phyloP scores from a whole-genome alignment of 176 grass and related monocot genomes.

The Carex kokanica region DNA sequence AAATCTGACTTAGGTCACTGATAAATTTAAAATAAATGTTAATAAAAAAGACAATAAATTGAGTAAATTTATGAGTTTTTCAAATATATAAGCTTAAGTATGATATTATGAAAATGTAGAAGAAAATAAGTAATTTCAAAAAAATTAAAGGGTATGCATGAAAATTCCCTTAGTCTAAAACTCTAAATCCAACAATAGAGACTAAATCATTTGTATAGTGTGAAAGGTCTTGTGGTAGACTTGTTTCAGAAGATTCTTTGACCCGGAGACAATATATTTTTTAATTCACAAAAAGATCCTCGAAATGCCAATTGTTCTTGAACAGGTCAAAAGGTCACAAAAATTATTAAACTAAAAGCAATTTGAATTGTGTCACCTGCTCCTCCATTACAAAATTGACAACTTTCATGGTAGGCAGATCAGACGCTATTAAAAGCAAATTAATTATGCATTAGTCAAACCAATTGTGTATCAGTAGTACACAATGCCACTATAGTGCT shows the following conservation, averaged over 20 bases:
- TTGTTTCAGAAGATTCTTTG: conserved; percentile 26
- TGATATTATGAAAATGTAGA: too few relatives aligned
- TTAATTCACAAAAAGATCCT: not conserved
- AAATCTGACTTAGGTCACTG: too few relatives aligned
- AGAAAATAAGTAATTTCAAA: too few relatives aligned
- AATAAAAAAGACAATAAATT: too few relatives aligned
- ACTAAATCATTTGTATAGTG: conserved; percentile 21
- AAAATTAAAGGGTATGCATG: too few relatives aligned
- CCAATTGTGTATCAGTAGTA: not conserved
- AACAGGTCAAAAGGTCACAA: conserved; percentile 13
- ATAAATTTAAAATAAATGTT: too few relatives aligned
- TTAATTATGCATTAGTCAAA: not conserved
- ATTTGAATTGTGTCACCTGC: conserved; percentile 8
- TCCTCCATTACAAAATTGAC: conserved; percentile 19
- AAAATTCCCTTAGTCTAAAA: too few relatives aligned
- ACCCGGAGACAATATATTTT: not conserved
- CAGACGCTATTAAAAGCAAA: not conserved
- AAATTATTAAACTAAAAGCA: not conserved
- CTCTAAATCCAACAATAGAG: not conserved
- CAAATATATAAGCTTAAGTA: too few relatives aligned
- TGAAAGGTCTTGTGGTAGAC: conserved; percentile 4
- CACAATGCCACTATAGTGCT: not conserved
- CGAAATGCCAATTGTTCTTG: conserved; percentile 12
- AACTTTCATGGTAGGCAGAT: not conserved
- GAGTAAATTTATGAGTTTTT: too few relatives aligned